Evolutionary conservation across 106 monocot species (phyloP).

Genomic region (Dioscorea alata): DNA sequence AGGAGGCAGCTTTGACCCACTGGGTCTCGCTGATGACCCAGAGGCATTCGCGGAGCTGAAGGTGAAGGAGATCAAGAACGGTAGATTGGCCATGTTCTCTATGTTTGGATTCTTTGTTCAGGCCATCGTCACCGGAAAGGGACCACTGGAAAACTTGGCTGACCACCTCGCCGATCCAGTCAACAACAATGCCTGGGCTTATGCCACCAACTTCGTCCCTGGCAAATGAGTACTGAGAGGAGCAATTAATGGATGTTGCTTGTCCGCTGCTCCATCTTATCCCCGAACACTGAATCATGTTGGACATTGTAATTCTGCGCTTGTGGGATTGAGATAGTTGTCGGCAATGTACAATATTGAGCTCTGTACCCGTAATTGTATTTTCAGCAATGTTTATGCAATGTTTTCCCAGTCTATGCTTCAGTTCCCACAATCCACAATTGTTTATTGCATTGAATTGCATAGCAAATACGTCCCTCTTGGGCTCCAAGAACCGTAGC

Average conservation of each 20-base stretch:
- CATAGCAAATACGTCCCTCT: too few species aligned
- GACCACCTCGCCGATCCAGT: constrained; percentile 31
- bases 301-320: too few species aligned
- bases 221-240: constrained; percentile 20
- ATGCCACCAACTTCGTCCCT: constrained; percentile 39
- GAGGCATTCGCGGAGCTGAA: too few species aligned
- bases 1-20: too few species aligned
- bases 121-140: constrained; percentile 36
- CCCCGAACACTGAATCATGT: background rate
- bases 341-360: background rate
- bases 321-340: background rate
- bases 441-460: too few species aligned
- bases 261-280: background rate
- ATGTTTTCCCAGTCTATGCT: too few species aligned
- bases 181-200: constrained; percentile 40
- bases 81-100: too few species aligned
- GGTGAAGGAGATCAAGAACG: too few species aligned
- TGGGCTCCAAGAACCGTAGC: too few species aligned
- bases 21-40: too few species aligned
- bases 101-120: too few species aligned
- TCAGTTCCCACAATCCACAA: too few species aligned
- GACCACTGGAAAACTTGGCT: constrained; percentile 28
- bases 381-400: background rate
- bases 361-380: background rate
- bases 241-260: background rate